A percentile compares a stretch with the other conserved stretches of the same genome.
phyloP scores from a whole-genome alignment of 257 asterid species.

The Schizonepeta tenuifolia region DNA sequence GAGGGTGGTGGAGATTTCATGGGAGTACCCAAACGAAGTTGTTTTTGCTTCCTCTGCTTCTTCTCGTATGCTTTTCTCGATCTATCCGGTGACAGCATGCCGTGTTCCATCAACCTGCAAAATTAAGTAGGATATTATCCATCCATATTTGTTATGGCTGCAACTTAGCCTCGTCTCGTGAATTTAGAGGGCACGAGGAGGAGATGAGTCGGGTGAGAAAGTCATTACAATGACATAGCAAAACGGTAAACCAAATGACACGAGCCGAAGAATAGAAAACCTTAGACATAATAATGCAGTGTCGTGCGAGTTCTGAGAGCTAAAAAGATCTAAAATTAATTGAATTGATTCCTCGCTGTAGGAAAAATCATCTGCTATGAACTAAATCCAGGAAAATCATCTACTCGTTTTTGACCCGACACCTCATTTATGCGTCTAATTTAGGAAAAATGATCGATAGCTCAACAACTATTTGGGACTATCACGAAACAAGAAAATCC shows the following conservation, averaged over 20 bases:
- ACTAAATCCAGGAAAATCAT: neutral
- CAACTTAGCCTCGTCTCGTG: too few species aligned
- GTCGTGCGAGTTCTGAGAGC: neutral
- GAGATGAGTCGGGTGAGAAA: neutral
- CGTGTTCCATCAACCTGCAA: constrained; percentile 92
- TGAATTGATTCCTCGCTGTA: neutral
- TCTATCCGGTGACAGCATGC: constrained; percentile 75
- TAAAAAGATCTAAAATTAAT: neutral
- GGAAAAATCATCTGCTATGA: neutral
- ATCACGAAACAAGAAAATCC: neutral
- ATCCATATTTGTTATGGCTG: neutral
- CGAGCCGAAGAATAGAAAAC: neutral
- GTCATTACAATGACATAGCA: neutral
- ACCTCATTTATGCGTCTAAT: neutral
- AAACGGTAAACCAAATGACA: neutral
- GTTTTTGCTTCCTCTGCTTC: constrained; percentile 88
- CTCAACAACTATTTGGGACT: neutral
- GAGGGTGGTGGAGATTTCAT: constrained; percentile 64
- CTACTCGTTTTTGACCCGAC: neutral
- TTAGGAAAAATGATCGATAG: neutral
- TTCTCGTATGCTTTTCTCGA: constrained; percentile 81
- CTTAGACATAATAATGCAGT: neutral
- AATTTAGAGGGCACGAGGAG: neutral
- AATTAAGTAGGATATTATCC: neutral
- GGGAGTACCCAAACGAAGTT: constrained; percentile 67